Evolutionary conservation across 225 moss, liverwort and hornwort species (phyloP).

Genomic region (Polytrichum commune): DNA sequence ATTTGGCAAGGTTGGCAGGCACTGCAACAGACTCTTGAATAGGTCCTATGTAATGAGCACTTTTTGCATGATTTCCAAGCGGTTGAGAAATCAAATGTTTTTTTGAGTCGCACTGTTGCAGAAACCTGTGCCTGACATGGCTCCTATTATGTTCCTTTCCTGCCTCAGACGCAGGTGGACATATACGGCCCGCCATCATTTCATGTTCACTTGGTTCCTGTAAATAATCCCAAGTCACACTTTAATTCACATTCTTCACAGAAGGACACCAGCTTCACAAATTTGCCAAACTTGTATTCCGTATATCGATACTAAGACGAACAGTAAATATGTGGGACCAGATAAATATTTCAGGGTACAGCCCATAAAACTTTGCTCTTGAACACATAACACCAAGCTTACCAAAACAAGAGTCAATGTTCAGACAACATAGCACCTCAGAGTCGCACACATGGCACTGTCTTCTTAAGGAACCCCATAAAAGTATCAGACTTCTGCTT

Average conservation of each 20-base stretch:
- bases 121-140: constrained; percentile 22
- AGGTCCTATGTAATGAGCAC: neutral
- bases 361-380: no score
- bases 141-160: constrained; percentile 15
- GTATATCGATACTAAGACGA: no score
- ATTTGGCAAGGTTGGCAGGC: constrained; percentile 17
- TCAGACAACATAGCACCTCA: no score
- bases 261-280: no score
- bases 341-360: no score
- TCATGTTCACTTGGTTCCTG: constrained; percentile 2
- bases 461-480: no score
- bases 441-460: no score
- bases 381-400: no score
- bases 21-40: constrained; percentile 17
- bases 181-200: neutral
- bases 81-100: constrained; percentile 39
- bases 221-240: neutral
- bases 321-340: no score
- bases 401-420: no score
- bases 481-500: no score
- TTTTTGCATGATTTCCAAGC: constrained; percentile 16
- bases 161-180: neutral
- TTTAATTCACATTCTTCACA: neutral
- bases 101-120: constrained; percentile 42
- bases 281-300: no score